Conservation (phyloP, 2,329 filamentous ascomycete species). For the Escovopsis sp. region DNA sequence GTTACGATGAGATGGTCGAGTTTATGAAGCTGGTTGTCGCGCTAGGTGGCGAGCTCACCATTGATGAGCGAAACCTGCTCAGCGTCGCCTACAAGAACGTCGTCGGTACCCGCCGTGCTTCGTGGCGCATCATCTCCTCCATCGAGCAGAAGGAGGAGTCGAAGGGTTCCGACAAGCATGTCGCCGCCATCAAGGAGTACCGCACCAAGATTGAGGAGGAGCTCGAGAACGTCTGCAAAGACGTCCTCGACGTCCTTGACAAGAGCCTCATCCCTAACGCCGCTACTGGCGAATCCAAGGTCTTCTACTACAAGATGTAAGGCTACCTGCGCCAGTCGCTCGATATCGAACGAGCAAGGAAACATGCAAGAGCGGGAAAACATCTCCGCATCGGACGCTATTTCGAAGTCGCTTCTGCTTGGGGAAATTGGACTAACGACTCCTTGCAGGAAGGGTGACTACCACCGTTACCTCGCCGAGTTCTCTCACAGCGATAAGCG, state of each 20-base stretch:
- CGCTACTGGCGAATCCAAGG: conserved; percentile 94
- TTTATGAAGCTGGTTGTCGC: conserved; percentile 99
- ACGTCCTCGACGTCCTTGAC: conserved; percentile 90
- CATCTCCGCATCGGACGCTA: too few relatives aligned
- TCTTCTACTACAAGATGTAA: conserved; percentile 99
- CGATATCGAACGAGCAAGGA: too few relatives aligned
- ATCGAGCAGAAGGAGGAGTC: conserved; percentile 99
- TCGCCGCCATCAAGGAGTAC: conserved; percentile 87
- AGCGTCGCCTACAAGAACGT: conserved; percentile 99
- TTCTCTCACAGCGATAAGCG: conserved; percentile 87
- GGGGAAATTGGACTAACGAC: too few relatives aligned
- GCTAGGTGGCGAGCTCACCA: conserved; percentile 62
- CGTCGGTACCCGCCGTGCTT: conserved; percentile 92
- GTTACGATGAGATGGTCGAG: conserved; percentile 99
- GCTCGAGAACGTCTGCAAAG: conserved; percentile 95
- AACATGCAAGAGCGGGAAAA: too few relatives aligned
- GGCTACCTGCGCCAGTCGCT: conserved; percentile 14
- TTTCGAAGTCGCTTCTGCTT: too few relatives aligned
- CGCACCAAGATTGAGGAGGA: conserved; percentile 96
- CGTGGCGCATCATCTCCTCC: conserved; percentile 98
- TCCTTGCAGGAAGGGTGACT: conserved; percentile 73
- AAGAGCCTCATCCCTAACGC: conserved; percentile 89
- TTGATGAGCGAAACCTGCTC: conserved; percentile 97
- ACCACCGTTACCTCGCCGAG: conserved; percentile 90
- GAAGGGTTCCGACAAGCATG: conserved; percentile 93